Evolutionary conservation across 2,329 filamentous ascomycete species (phyloP), one percentile per base, ranked within the genome.

Genomic region (Leptographium procerum): DNA sequence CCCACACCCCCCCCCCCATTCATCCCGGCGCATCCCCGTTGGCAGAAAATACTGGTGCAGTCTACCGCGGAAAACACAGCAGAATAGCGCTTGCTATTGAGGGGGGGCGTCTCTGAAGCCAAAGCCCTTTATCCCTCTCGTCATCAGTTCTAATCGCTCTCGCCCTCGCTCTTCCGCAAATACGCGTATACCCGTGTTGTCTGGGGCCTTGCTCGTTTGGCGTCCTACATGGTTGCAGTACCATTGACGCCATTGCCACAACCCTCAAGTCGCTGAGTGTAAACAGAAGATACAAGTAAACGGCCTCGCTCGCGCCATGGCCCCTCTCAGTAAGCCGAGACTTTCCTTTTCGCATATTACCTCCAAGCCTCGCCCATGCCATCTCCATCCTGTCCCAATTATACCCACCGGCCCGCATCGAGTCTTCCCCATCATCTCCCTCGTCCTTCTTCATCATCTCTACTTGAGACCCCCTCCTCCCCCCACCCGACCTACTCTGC

Each of bases 361-460:
- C 85, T 81, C 40, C 70, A 69, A 31, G 82, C 63, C 6, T 57
- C 58, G 22, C 82, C 82, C 31, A 7, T 43, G 40, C 16, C 31
- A 28, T 26, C 28, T 24, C 31, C 26, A 3, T 50, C n/a, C 82
- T 82, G 22, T 45, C n/a, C 45, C 14, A 26, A 13, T 13, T 7
- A 16, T 50, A 50, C 24, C 47, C 47, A 50, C 47, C 26, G 47
- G 13, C 47, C 26, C 26, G 47, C 47, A 24, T 50, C 26, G 4
- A 11, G 4, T 29, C 47, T 50, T 19, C 26, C 47, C 26, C 26
- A 48, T 10, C 22, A 26, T 48, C 22, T 16, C 24, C 19, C 22
- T 48, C 22, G 45, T 26, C 24, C 26, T 43, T n/a, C 47, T 9
- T 28, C 26, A 19, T 26, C 40, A 19, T 43, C 16, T 43, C 40